A percentile compares a stretch with the other conserved stretches of the same genome.
Evolutionary conservation across 257 asterid species (phyloP).

Genomic region (Nicotiana undulata): DNA sequence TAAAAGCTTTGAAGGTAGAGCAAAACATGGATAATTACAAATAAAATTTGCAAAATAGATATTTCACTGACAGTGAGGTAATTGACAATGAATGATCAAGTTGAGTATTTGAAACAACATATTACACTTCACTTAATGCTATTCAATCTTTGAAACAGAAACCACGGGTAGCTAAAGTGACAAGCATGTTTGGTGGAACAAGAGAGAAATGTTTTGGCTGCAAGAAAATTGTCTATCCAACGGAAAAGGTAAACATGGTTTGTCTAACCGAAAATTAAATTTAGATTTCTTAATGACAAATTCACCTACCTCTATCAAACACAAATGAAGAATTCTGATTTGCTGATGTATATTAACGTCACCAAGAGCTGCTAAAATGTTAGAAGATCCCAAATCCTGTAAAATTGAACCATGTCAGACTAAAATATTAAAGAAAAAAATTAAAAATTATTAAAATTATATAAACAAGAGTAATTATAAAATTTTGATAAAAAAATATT

Average conservation of each 20-base stretch:
- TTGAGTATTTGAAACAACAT: not conserved
- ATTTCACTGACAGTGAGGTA: slow-evolving; percentile 47
- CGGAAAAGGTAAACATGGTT: slow-evolving; percentile 99
- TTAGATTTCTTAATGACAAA: too few species aligned
- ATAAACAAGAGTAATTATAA: too few species aligned
- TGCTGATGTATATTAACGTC: too few species aligned
- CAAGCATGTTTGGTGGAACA: slow-evolving; percentile 81
- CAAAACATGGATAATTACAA: not conserved
- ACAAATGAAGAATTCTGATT: too few species aligned
- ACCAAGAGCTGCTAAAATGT: too few species aligned
- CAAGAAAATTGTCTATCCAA: slow-evolving; percentile 72
- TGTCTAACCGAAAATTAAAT: too few species aligned
- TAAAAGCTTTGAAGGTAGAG: slow-evolving; percentile 94
- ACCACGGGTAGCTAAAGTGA: slow-evolving; percentile 58
- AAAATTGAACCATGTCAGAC: rapidly evolving
- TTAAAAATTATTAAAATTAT: too few species aligned
- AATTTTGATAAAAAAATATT: too few species aligned
- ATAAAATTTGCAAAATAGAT: not conserved
- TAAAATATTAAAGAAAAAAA: too few species aligned
- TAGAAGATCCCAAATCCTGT: too few species aligned
- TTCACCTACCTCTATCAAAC: too few species aligned
- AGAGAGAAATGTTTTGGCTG: slow-evolving; percentile 81
- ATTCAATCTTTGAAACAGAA: slow-evolving; percentile 32
- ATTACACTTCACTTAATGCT: not conserved
- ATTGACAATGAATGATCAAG: not conserved